phyloP scores from a whole-genome alignment of 208 protist genomes.

The Angomonas ambiguus region DNA sequence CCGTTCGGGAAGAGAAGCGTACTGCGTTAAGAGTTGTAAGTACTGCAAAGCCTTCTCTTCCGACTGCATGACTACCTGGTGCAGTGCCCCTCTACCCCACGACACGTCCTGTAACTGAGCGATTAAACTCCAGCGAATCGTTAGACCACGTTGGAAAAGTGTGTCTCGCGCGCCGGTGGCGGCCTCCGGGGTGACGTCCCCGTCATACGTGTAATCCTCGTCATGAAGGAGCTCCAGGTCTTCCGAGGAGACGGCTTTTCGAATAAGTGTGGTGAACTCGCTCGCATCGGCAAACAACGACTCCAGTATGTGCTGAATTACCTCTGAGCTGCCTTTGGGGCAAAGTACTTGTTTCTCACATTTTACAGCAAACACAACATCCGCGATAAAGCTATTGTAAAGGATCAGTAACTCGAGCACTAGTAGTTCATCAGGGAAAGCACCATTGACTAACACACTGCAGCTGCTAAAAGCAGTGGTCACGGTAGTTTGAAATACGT shows the following conservation, averaged over 20 bases:
- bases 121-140: not conserved
- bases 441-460: not conserved
- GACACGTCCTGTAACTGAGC: not conserved
- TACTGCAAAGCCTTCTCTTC: conserved; percentile 35
- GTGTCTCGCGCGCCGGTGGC: not conserved
- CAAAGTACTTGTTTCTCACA: not conserved
- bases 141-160: not conserved
- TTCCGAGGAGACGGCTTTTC: not conserved
- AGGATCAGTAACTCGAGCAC: not conserved
- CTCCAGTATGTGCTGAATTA: not conserved
- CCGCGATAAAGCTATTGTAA: not conserved
- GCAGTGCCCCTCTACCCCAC: not conserved
- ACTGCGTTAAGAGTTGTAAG: conserved; percentile 5
- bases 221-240: not conserved
- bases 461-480: not conserved
- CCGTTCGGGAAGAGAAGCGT: conserved; percentile 9
- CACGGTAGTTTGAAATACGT: not conserved
- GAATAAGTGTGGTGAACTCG: not conserved
- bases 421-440: too few relatives aligned
- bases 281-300: not conserved
- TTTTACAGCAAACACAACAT: not conserved
- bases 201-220: not conserved
- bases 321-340: not conserved
- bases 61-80: conserved; percentile 19
- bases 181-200: not conserved